Conservation (phyloP, 1,139 yeast species). For the Taphrina betulina region DNA sequence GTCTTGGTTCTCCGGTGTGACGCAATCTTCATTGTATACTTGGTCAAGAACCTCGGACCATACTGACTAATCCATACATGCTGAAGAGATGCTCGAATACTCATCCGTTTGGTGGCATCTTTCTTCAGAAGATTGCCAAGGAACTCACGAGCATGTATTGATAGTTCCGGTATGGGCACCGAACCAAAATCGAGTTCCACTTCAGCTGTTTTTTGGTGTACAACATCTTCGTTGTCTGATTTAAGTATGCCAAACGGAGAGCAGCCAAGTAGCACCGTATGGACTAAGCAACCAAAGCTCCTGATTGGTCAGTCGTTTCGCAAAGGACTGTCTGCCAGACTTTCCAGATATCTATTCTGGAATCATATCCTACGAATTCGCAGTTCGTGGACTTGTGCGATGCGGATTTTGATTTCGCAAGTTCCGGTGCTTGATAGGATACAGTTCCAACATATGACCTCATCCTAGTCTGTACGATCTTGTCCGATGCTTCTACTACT, state of each 20-base stretch:
- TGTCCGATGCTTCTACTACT: neutral
- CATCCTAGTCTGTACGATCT: conserved; percentile 47
- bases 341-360: too few species aligned
- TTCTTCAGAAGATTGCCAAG: conserved; percentile 48
- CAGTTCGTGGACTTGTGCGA: too few species aligned
- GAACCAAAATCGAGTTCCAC: conserved; percentile 4
- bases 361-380: too few species aligned
- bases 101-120: conserved; percentile 47
- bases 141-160: conserved; percentile 44
- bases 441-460: conserved; percentile 23
- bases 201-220: neutral
- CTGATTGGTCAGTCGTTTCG: neutral
- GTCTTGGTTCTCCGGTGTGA: neutral
- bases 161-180: neutral
- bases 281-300: conserved; percentile 23
- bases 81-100: conserved; percentile 46
- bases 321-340: too few species aligned
- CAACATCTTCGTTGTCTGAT: conserved; percentile 7
- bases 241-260: conserved; percentile 13
- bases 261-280: conserved; percentile 20
- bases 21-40: neutral
- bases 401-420: too few species aligned
- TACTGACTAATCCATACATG: conserved; percentile 55
- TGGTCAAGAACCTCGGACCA: neutral
- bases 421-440: conserved; percentile 34